phyloP scores from a whole-genome alignment of 2,329 filamentous ascomycete genomes.

The Arthrobotrys entomopaga region DNA sequence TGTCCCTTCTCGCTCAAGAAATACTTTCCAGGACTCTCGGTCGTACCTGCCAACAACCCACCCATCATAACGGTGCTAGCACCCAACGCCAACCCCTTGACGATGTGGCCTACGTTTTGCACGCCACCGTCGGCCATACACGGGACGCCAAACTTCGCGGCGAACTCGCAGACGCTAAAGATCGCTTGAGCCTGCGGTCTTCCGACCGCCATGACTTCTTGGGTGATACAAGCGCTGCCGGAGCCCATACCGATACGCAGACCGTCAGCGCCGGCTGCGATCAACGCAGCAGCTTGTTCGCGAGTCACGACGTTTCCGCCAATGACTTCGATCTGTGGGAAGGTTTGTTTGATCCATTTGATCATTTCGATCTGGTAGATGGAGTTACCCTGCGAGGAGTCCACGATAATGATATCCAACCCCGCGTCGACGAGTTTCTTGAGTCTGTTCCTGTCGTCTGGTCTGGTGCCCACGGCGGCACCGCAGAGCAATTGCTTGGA shows the following conservation, averaged over 20 bases:
- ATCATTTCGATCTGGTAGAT: slow-evolving; percentile 99
- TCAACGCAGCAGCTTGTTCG: slow-evolving; percentile 91
- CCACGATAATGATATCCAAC: slow-evolving; percentile 91
- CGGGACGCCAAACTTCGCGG: slow-evolving; percentile 90
- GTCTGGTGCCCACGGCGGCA: slow-evolving; percentile 92
- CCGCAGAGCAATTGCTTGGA: slow-evolving; percentile 98
- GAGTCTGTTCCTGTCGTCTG: slow-evolving; percentile 88
- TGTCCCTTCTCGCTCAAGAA: slow-evolving; percentile 97
- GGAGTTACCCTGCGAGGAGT: slow-evolving; percentile 97
- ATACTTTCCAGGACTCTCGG: slow-evolving; percentile 95
- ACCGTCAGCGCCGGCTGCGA: slow-evolving; percentile 93
- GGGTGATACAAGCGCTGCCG: slow-evolving; percentile 97
- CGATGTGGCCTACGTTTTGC: slow-evolving; percentile 98
- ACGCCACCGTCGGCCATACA: slow-evolving; percentile 98
- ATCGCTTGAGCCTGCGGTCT: slow-evolving; percentile 94
- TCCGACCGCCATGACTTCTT: slow-evolving; percentile 99
- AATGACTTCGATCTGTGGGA: slow-evolving; percentile 89
- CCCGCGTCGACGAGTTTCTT: slow-evolving; percentile 91
- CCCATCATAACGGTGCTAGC: slow-evolving; percentile 99
- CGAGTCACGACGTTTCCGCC: slow-evolving; percentile 98
- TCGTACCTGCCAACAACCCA: slow-evolving; percentile 94
- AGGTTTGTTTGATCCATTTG: slow-evolving; percentile 90
- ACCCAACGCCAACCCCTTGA: slow-evolving; percentile 95
- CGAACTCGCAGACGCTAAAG: slow-evolving; percentile 87
- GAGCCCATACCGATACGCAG: slow-evolving; percentile 99